These are phyloP conservation scores for Hibiscus mutabilis DNA, from an alignment of 345 rosid species.

Conservation along the genomic window DNA sequence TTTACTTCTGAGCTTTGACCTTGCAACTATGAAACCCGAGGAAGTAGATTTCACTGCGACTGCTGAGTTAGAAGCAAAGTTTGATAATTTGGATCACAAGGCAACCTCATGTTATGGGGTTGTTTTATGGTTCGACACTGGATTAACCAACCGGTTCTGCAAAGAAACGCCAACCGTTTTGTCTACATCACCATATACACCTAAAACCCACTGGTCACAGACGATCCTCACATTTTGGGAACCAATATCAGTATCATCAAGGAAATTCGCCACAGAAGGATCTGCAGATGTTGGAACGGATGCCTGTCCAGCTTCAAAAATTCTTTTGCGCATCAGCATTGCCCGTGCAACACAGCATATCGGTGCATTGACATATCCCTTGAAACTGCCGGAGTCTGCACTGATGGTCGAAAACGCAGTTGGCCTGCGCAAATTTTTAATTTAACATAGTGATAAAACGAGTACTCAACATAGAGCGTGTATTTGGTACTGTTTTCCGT, in stretches of 20 bases:
- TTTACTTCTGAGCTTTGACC: slow-evolving; percentile 59
- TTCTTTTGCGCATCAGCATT: slow-evolving; percentile 73
- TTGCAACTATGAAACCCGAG: slow-evolving; percentile 70
- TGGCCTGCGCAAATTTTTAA: slow-evolving; percentile 82
- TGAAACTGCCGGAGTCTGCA: slow-evolving; percentile 50
- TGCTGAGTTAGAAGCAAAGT: slow-evolving; percentile 12
- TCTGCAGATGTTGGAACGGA: slow-evolving; percentile 39
- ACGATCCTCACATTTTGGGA: slow-evolving; percentile 75
- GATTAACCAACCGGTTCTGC: slow-evolving; percentile 84
- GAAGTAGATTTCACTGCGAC: slow-evolving; percentile 78
- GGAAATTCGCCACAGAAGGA: slow-evolving; percentile 6
- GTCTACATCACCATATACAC: slow-evolving; percentile 79
- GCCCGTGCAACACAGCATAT: slow-evolving; percentile 63
- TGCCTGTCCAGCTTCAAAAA: slow-evolving; percentile 48
- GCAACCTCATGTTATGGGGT: slow-evolving; percentile 59
- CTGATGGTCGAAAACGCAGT: slow-evolving; percentile 40
- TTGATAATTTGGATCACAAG: slow-evolving; percentile 6
- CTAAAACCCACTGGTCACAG: slow-evolving; percentile 89
- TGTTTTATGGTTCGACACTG: slow-evolving; percentile 88
- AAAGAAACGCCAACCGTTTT: slow-evolving; percentile 62
- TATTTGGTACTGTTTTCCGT: not conserved
- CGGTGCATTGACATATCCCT: slow-evolving; percentile 83
- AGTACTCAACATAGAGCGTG: not conserved
- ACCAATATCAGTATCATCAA: slow-evolving; percentile 52
- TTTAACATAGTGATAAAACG: slow-evolving; percentile 26